Conservation (phyloP, 1,284 basidiomycete genomes). For the Microbotryum silenes-acaulis region DNA sequence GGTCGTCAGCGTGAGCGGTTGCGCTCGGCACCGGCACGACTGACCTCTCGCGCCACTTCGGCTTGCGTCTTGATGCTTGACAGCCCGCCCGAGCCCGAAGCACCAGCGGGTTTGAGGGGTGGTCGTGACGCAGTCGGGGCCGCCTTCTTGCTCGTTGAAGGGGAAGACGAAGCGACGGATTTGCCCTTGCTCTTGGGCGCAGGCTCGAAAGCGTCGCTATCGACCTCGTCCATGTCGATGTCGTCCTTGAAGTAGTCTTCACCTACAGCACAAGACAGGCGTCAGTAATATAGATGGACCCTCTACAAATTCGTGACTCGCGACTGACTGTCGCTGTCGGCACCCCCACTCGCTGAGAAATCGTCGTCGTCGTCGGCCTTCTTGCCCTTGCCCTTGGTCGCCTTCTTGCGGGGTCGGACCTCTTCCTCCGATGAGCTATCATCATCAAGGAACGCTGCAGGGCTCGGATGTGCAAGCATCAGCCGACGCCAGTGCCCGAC, state of each 20-base stretch:
- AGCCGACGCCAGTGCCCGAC: background rate
- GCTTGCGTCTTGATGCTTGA: conserved; percentile 26
- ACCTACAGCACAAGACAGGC: conserved; percentile 3
- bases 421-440: background rate
- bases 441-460: background rate
- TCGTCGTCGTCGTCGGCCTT: conserved; percentile 19
- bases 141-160: background rate
- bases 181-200: conserved; percentile 25
- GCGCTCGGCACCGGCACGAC: background rate
- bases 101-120: conserved; percentile 7
- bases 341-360: conserved; percentile 1
- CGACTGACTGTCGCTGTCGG: background rate
- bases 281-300: background rate
- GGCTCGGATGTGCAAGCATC: too few species aligned
- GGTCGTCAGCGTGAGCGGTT: background rate
- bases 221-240: conserved; percentile 19
- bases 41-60: conserved; percentile 15
- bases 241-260: conserved; percentile 32
- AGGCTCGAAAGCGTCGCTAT: conserved; percentile 30
- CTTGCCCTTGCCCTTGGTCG: conserved; percentile 9
- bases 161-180: conserved; percentile 8
- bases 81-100: conserved; percentile 10
- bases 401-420: background rate
- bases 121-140: conserved; percentile 6
- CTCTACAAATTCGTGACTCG: background rate